phyloP scores from a whole-genome alignment of 2,329 filamentous ascomycete genomes.

The Simplicillium aogashimaense region DNA sequence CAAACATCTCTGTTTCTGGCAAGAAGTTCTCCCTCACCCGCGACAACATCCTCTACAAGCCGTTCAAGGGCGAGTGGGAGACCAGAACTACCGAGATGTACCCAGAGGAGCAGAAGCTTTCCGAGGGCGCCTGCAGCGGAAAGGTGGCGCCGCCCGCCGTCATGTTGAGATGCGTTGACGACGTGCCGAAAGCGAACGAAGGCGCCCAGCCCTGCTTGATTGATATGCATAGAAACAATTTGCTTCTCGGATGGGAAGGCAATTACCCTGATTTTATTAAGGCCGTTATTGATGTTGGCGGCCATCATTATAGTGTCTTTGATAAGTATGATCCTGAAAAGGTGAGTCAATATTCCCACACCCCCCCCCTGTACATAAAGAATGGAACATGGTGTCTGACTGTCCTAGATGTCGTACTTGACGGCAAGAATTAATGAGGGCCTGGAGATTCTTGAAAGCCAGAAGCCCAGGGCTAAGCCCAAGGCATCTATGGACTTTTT shows the following conservation, averaged over 20 bases:
- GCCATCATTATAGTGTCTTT: slow-evolving; percentile 18
- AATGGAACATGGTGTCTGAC: no score
- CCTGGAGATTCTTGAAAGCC: no score
- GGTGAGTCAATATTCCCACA: no score
- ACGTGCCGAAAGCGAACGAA: slow-evolving; percentile 2
- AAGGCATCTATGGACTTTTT: no score
- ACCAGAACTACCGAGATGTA: slow-evolving; percentile 5
- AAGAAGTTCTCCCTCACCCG: slow-evolving; percentile 9
- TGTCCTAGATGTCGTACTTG: no score
- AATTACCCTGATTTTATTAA: slow-evolving; percentile 16
- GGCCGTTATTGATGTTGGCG: slow-evolving; percentile 15
- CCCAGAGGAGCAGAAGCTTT: slow-evolving; percentile 1
- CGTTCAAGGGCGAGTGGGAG: slow-evolving; percentile 10
- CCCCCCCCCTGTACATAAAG: no score
- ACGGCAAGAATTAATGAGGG: no score
- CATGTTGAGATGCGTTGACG: slow-evolving; percentile 12
- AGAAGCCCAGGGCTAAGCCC: no score
- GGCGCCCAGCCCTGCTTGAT: slow-evolving; percentile 10
- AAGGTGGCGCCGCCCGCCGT: slow-evolving; percentile 12
- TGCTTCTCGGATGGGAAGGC: slow-evolving; percentile 17
- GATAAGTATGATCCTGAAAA: slow-evolving; percentile 6
- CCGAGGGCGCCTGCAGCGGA: slow-evolving; percentile 4
- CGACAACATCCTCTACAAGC: slow-evolving; percentile 12
- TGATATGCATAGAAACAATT: slow-evolving; percentile 15
- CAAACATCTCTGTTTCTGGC: slow-evolving; percentile 9